These are phyloP conservation scores for Coprinopsis cinerea DNA, from an alignment of 768 basidiomycete species.

Conservation along the genomic window DNA sequence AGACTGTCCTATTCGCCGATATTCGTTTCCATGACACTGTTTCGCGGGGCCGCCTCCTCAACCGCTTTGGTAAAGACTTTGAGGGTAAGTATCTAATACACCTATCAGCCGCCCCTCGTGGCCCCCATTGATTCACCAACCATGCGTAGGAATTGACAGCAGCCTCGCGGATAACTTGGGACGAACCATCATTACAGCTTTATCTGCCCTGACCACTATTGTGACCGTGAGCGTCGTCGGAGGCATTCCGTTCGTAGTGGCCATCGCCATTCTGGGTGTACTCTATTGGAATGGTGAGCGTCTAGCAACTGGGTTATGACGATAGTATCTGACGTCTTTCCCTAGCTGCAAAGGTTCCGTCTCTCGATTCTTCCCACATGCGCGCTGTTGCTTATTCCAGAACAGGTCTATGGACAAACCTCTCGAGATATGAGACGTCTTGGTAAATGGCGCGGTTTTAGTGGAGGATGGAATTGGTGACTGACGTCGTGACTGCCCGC, in stretches of 20 bases:
- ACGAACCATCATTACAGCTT: conserved; percentile 61
- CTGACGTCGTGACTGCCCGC: conserved; percentile 5
- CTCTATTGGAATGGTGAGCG: conserved; percentile 68
- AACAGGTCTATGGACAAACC: conserved; percentile 53
- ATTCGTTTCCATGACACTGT: conserved; percentile 93
- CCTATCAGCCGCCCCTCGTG: conserved; percentile 13
- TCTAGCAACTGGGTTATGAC: not conserved
- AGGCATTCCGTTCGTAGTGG: conserved; percentile 67
- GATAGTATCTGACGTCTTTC: conserved; percentile 2
- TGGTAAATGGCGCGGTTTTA: conserved; percentile 35
- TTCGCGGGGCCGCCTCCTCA: conserved; percentile 75
- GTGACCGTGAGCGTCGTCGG: conserved; percentile 74
- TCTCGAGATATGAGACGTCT: conserved; percentile 81
- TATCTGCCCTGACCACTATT: conserved; percentile 69
- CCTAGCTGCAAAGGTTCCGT: conserved; percentile 32
- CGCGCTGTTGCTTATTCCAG: conserved; percentile 7
- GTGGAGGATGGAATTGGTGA: not conserved
- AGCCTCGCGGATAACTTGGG: conserved; percentile 81
- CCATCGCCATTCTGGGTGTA: conserved; percentile 45
- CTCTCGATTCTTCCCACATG: not conserved
- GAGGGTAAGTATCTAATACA: conserved; percentile 40
- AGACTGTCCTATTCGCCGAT: conserved; percentile 79
- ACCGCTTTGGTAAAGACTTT: conserved; percentile 87
- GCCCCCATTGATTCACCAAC: not conserved
- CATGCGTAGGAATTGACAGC: conserved; percentile 65